Evolutionary conservation across 2,329 filamentous ascomycete genomes (phyloP).

Genomic region (Colletotrichum theobromicola): DNA sequence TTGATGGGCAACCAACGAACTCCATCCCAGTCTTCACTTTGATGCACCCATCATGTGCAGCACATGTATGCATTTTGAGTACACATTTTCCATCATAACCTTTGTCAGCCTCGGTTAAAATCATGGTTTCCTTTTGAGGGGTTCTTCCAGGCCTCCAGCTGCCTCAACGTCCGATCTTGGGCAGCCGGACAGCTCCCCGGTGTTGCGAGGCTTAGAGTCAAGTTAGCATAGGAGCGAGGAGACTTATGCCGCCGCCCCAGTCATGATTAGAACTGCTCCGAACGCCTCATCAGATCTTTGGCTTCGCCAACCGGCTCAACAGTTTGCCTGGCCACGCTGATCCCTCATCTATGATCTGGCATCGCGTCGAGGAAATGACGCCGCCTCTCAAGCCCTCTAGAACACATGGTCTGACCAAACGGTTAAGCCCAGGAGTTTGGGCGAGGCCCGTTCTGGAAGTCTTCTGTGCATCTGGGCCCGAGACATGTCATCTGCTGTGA

Average conservation of each 20-base stretch:
- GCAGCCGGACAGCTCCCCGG: neutral
- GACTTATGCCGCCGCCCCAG: rapidly evolving
- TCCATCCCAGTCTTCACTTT: neutral
- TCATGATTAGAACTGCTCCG: neutral
- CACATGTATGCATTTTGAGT: neutral
- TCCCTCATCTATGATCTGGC: too few species aligned
- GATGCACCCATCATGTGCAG: neutral
- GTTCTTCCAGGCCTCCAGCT: neutral
- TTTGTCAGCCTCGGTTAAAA: neutral
- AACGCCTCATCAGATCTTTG: neutral
- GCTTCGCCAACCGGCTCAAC: neutral
- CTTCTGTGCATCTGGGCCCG: neutral
- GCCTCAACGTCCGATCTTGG: neutral
- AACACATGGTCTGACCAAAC: neutral
- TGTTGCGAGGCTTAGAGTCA: neutral
- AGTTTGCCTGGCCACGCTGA: neutral
- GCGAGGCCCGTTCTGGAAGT: neutral
- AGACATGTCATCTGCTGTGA: neutral
- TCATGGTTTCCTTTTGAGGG: neutral
- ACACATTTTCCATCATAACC: neutral
- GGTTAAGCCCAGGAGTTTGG: neutral
- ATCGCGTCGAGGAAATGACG: neutral
- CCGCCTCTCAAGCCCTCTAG: neutral
- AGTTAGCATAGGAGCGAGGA: neutral
- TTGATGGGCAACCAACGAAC: neutral